phyloP scores from a whole-genome alignment of 2,329 filamentous ascomycete species.

The Epichloe hybrida region DNA sequence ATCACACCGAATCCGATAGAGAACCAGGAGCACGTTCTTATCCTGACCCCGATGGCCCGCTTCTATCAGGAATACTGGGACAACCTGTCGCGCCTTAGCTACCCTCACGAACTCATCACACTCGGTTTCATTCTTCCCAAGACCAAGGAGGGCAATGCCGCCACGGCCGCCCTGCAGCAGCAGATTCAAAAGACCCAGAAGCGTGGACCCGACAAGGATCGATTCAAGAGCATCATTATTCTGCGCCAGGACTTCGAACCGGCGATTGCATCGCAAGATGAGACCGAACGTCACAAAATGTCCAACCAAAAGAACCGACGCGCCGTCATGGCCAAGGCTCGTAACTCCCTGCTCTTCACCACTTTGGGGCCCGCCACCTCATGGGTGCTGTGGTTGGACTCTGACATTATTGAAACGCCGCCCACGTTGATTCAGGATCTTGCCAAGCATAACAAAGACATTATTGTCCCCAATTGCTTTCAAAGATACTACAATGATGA shows the following conservation, averaged over 20 bases:
- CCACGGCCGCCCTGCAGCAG: constrained; percentile 69
- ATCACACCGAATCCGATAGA: constrained; percentile 61
- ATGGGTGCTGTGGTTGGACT: constrained; percentile 95
- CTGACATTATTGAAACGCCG: constrained; percentile 83
- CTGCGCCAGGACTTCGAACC: constrained; percentile 89
- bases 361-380: constrained; percentile 81
- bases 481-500: constrained; percentile 65
- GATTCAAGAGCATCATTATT: constrained; percentile 89
- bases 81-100: constrained; percentile 69
- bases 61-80: constrained; percentile 97
- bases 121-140: constrained; percentile 94
- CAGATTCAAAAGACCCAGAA: constrained; percentile 78
- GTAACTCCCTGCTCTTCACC: constrained; percentile 90
- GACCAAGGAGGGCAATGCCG: constrained; percentile 79
- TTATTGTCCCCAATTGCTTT: constrained; percentile 92
- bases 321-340: constrained; percentile 81
- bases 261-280: constrained; percentile 65
- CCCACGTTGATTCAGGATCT: constrained; percentile 80
- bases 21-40: constrained; percentile 75
- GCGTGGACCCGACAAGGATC: constrained; percentile 56
- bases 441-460: constrained; percentile 71
- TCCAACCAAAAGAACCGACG: constrained; percentile 76
- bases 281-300: constrained; percentile 84
- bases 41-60: constrained; percentile 81
- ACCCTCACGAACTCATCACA: constrained; percentile 89